Evolutionary conservation across 306 rosid species (phyloP).

Genomic region (Carpinus fangiana): DNA sequence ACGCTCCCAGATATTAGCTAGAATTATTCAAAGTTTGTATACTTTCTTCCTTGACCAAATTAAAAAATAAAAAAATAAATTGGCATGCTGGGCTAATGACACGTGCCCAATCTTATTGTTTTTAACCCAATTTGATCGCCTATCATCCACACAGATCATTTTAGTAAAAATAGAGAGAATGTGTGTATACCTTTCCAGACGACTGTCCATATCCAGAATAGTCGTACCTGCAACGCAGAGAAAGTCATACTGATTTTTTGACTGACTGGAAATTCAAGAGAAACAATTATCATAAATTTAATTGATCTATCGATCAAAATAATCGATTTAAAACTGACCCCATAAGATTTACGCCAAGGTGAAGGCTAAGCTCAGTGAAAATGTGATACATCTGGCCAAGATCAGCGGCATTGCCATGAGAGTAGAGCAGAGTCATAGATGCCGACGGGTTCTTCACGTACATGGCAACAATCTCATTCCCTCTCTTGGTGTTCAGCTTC

Average conservation of each 20-base stretch:
- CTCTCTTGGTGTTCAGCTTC: conserved; percentile 53
- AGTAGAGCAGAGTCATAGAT: conserved; percentile 58
- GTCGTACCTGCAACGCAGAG: conserved; percentile 54
- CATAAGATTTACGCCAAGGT: conserved; percentile 68
- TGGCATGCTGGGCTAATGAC: conserved; percentile 22
- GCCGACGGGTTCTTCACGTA: conserved; percentile 58
- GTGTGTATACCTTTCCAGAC: conserved; percentile 60
- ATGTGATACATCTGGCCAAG: conserved; percentile 67
- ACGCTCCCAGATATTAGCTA: background rate
- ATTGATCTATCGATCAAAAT: background rate
- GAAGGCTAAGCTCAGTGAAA: conserved; percentile 59
- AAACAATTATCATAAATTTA: background rate
- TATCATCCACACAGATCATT: background rate
- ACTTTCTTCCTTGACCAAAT: background rate
- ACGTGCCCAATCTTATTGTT: conserved; percentile 17
- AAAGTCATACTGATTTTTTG: conserved; percentile 7
- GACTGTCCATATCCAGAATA: conserved; percentile 85
- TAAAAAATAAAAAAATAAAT: conserved; percentile 10
- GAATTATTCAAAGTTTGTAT: background rate
- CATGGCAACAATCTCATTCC: conserved; percentile 62
- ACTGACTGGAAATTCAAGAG: background rate
- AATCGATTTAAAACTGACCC: conserved; percentile 40
- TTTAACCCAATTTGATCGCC: too few relatives aligned
- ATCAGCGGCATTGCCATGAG: conserved; percentile 84
- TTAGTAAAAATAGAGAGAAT: background rate